Conservation (phyloP, 208 protist species). For the Entamoeba dispar region DNA sequence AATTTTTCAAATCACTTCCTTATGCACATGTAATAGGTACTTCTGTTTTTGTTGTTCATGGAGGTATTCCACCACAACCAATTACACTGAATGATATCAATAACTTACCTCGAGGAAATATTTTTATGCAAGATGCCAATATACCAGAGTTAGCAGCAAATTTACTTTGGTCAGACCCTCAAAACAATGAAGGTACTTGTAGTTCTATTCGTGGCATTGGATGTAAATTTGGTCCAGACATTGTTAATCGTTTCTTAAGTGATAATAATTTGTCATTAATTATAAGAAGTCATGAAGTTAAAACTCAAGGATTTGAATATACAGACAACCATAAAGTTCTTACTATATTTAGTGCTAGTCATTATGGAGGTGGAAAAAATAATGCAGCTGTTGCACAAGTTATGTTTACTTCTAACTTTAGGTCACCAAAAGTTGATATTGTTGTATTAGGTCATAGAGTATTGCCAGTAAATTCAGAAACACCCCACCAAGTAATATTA, state of each 20-base stretch:
- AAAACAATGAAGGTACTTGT: too few relatives aligned
- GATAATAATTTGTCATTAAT: not conserved
- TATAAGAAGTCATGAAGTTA: not conserved
- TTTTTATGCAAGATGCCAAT: not conserved
- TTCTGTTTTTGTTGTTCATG: constrained; percentile 23
- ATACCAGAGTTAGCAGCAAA: not conserved
- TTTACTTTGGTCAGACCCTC: not conserved
- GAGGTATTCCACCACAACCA: constrained; percentile 16
- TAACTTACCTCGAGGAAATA: not conserved
- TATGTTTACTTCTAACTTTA: not conserved
- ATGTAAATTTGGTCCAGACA: not conserved
- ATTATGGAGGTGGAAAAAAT: not conserved
- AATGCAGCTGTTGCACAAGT: not conserved
- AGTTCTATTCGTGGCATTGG: not conserved
- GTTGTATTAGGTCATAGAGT: not conserved
- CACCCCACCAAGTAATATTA: not conserved
- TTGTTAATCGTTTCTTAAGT: not conserved
- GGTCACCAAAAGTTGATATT: not conserved
- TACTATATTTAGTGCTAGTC: not conserved
- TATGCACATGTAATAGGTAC: not conserved
- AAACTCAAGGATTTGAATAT: not conserved
- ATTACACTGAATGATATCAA: constrained; percentile 8
- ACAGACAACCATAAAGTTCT: not conserved
- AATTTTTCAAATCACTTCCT: constrained; percentile 12
- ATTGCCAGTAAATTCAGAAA: not conserved